Conservation (phyloP, 441 rosid species). For the Gossypium gossypioides region DNA sequence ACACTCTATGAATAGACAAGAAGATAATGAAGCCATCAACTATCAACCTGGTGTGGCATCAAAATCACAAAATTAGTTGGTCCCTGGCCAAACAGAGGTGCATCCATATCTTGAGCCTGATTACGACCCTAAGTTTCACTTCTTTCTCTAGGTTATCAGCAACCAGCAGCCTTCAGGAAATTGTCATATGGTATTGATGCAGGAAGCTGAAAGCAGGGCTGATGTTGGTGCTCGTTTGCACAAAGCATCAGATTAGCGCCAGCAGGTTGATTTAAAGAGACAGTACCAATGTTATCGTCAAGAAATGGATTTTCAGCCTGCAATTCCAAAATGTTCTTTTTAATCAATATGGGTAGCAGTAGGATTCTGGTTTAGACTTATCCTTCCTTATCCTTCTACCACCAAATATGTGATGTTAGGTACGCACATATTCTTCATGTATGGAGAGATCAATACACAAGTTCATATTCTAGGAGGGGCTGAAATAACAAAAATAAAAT, state of each 20-base stretch:
- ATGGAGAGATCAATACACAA: background rate
- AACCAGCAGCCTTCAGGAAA: slow-evolving; percentile 70
- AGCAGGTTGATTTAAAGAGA: slow-evolving; percentile 21
- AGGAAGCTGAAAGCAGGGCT: slow-evolving; percentile 53
- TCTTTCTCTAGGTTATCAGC: slow-evolving; percentile 25
- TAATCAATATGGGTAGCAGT: background rate
- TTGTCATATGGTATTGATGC: slow-evolving; percentile 63
- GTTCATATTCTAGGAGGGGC: background rate
- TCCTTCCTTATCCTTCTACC: background rate
- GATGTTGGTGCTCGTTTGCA: slow-evolving; percentile 46
- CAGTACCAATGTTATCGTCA: slow-evolving; percentile 25
- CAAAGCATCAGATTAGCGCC: slow-evolving; percentile 27
- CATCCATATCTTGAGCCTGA: background rate
- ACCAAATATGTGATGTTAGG: background rate
- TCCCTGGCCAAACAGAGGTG: background rate
- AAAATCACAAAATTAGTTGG: background rate
- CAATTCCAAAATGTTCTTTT: slow-evolving; percentile 6
- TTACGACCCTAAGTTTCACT: background rate
- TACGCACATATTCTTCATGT: background rate
- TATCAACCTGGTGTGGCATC: background rate
- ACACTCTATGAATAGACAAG: background rate
- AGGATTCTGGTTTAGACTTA: background rate
- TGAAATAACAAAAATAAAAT: background rate
- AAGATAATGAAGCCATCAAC: background rate
- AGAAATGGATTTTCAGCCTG: slow-evolving; percentile 54